Conservation (phyloP, 1,284 basidiomycete genomes). For the Pseudozyma pruni region DNA sequence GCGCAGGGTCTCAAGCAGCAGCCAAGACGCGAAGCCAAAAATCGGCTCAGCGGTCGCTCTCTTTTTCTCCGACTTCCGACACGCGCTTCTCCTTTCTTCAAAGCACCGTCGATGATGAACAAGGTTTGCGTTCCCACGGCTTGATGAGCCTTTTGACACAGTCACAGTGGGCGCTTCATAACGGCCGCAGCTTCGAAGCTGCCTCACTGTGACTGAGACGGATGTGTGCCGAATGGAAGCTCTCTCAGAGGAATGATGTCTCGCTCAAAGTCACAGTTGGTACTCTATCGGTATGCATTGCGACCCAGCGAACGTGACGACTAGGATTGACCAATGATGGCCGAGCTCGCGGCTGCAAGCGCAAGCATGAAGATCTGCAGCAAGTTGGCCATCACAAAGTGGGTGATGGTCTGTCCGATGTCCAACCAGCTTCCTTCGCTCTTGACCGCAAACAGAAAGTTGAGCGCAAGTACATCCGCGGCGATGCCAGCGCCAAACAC, state of each 20-base stretch:
- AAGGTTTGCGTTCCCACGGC: background rate
- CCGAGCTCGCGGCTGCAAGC: constrained; percentile 37
- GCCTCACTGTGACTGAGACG: too few relatives aligned
- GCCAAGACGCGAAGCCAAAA: background rate
- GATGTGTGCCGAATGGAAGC: too few relatives aligned
- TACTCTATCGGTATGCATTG: too few relatives aligned
- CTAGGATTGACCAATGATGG: constrained; percentile 23
- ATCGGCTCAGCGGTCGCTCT: too few relatives aligned
- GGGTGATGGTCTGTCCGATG: constrained; percentile 87
- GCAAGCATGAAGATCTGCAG: constrained; percentile 76
- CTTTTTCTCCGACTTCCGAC: constrained; percentile 2
- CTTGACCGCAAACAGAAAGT: constrained; percentile 84
- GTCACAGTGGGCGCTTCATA: background rate
- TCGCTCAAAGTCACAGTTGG: too few relatives aligned
- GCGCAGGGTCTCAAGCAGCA: too few relatives aligned
- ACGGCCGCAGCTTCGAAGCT: too few relatives aligned
- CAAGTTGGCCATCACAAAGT: constrained; percentile 85
- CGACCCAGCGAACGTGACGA: too few relatives aligned
- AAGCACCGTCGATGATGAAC: background rate
- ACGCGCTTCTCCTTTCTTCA: background rate
- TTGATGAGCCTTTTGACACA: constrained; percentile 1
- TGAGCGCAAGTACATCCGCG: constrained; percentile 72
- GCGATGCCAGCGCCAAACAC: constrained; percentile 58
- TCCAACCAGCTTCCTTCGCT: constrained; percentile 89
- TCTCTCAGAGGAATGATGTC: too few relatives aligned